Evolutionary conservation across 305 asterid species (phyloP), one percentile per base, ranked within the genome.

Genomic region (Rubia occidens): DNA sequence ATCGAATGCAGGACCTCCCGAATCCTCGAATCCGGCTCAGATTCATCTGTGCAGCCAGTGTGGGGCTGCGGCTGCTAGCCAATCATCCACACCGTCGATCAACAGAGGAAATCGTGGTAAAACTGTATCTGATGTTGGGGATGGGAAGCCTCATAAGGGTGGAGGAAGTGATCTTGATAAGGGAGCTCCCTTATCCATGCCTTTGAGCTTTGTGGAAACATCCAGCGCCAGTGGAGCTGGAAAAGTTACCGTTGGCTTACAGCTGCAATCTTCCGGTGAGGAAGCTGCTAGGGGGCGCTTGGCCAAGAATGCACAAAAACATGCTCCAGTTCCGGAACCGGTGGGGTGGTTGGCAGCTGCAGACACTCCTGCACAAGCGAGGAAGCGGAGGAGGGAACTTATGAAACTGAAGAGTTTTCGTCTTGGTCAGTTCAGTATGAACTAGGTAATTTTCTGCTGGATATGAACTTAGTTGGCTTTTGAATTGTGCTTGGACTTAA

Each of bases 371-470:
- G 65, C 73, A 4, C 81, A 76, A 78, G 95, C 93, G 3, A 82
- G 97, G 80, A 86, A 67, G 82, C 78, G 83, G 84, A 89, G 95
- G 86, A 87, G 83, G 80, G 89, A 88, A 54, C 65, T 88, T 58
- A 81, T 84, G 87, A 83, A 72, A 60, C 75, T 89, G 6, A 92
- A 74, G 69, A 79, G 63, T 66, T 43, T 60, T 11, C 77, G 67
- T 10, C 29, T 40, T 13, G 42, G 55, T 29, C 60, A 37, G 5
- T 68, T 32, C 39, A 13, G 5, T 54, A 4, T 11, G 9, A n/a
- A 35, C 20, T n/a, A 35, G 29, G 65, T 60, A 13, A 60, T 15
- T 13, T 13, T 60, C 18, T 26, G 42, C 20, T n/a, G 8, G 6
- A 29, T 18, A 18, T 66, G 59, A 47, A 66, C 59, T 44, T 6